A percentile compares a stretch with the other conserved stretches of the same genome.
phyloP scores from a whole-genome alignment of 2,329 filamentous ascomycete species.

The Penicillium sp. region DNA sequence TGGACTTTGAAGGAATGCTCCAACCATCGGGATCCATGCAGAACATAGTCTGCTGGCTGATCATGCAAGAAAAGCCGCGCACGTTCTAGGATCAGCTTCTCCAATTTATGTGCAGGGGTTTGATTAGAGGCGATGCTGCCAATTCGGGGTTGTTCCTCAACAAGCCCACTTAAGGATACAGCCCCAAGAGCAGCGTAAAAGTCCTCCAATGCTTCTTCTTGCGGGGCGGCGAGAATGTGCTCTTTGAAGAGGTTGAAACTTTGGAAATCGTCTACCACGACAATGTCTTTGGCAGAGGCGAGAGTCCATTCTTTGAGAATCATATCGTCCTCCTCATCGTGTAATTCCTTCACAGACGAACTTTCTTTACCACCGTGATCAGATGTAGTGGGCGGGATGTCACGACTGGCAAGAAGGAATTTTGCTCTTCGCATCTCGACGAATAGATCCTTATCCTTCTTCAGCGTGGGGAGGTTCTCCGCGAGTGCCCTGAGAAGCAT shows the following conservation, averaged over 20 bases:
- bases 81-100: slow-evolving; percentile 76
- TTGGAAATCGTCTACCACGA: slow-evolving; percentile 78
- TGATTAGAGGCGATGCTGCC: slow-evolving; percentile 61
- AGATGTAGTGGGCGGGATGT: slow-evolving; percentile 44
- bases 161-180: slow-evolving; percentile 62
- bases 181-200: slow-evolving; percentile 80
- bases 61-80: slow-evolving; percentile 84
- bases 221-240: slow-evolving; percentile 72
- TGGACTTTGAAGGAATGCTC: slow-evolving; percentile 73
- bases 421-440: slow-evolving; percentile 63
- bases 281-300: slow-evolving; percentile 60
- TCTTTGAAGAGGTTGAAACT: slow-evolving; percentile 83
- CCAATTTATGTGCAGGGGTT: slow-evolving; percentile 57
- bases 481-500: slow-evolving; percentile 72
- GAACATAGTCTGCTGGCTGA: slow-evolving; percentile 66
- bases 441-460: slow-evolving; percentile 69
- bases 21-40: slow-evolving; percentile 81
- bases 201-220: slow-evolving; percentile 75
- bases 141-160: slow-evolving; percentile 68
- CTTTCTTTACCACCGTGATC: slow-evolving; percentile 14
- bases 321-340: slow-evolving; percentile 53
- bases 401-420: slow-evolving; percentile 76
- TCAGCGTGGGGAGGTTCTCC: slow-evolving; percentile 60
- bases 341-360: slow-evolving; percentile 29
- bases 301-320: slow-evolving; percentile 71